Conservation (phyloP, 1,139 yeast genomes). For the Kazachstania sp. region DNA sequence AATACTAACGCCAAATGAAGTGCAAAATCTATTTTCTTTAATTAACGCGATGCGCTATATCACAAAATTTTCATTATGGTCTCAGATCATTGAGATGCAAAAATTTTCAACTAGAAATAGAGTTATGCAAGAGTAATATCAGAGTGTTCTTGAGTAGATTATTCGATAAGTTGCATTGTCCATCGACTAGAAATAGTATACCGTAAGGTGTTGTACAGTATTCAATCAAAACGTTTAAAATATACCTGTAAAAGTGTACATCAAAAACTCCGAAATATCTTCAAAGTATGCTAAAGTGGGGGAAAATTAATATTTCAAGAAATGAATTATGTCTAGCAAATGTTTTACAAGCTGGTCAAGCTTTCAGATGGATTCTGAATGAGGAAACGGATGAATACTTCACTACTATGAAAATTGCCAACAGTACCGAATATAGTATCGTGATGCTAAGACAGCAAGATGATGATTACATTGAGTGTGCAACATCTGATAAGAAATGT, state of each 20-base stretch:
- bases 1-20: neutral
- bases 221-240: neutral
- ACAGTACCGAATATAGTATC: constrained; percentile 17
- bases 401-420: constrained; percentile 19
- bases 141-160: too few species aligned
- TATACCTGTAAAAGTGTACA: neutral
- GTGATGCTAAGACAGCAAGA: constrained; percentile 33
- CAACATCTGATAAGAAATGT: constrained; percentile 11
- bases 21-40: neutral
- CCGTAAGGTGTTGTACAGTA: neutral
- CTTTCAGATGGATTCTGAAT: constrained; percentile 40
- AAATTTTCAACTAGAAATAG: neutral
- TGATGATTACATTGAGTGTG: constrained; percentile 17
- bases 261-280: neutral
- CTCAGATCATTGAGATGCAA: neutral
- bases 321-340: constrained; percentile 53
- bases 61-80: neutral
- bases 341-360: constrained; percentile 84
- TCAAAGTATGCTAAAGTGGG: constrained; percentile 1
- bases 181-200: neutral
- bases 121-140: too few species aligned
- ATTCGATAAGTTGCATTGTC: too few species aligned
- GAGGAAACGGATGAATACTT: constrained; percentile 16
- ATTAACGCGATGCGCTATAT: constrained; percentile 1
- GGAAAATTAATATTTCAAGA: constrained; percentile 12